Evolutionary conservation across 176 grass and related monocot species (phyloP).

Genomic region (Aegilops umbellulata): DNA sequence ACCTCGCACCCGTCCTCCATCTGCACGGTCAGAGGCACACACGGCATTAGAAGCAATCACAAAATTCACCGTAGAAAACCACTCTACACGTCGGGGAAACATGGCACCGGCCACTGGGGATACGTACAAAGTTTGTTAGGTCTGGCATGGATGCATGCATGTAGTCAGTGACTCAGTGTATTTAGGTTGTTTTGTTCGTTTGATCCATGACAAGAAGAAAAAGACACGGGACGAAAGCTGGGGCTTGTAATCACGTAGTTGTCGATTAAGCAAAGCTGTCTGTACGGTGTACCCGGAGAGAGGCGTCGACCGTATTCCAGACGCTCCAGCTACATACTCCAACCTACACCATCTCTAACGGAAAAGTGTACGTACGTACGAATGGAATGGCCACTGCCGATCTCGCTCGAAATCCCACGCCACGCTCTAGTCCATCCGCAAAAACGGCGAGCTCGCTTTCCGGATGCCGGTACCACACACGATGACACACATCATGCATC

Average conservation of each 20-base stretch:
- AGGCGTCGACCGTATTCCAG: slow-evolving; percentile 23
- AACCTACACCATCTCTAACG: background rate
- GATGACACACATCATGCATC: background rate
- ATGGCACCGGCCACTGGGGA: background rate
- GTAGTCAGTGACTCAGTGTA: background rate
- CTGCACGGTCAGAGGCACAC: slow-evolving; percentile 26
- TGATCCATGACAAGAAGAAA: slow-evolving; percentile 5
- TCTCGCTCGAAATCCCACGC: slow-evolving; percentile 2
- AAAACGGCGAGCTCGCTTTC: slow-evolving; percentile 26
- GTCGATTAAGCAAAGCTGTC: slow-evolving; percentile 10
- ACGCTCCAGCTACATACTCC: slow-evolving; percentile 35
- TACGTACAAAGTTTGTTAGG: background rate
- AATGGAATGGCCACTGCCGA: background rate
- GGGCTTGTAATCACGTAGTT: slow-evolving; percentile 18
- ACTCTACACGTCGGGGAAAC: background rate
- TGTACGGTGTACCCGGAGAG: background rate
- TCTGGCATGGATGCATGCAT: background rate
- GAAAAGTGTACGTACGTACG: background rate
- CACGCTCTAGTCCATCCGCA: background rate
- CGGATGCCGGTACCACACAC: background rate
- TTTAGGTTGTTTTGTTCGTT: background rate
- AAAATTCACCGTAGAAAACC: background rate
- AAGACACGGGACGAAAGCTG: slow-evolving; percentile 22
- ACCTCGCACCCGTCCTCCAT: slow-evolving; percentile 94
- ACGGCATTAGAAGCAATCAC: background rate